Percentiles rank a stretch among this genome's conserved stretches.
phyloP scores from a whole-genome alignment of 345 rosid genomes.

The Clarkia xantiana region DNA sequence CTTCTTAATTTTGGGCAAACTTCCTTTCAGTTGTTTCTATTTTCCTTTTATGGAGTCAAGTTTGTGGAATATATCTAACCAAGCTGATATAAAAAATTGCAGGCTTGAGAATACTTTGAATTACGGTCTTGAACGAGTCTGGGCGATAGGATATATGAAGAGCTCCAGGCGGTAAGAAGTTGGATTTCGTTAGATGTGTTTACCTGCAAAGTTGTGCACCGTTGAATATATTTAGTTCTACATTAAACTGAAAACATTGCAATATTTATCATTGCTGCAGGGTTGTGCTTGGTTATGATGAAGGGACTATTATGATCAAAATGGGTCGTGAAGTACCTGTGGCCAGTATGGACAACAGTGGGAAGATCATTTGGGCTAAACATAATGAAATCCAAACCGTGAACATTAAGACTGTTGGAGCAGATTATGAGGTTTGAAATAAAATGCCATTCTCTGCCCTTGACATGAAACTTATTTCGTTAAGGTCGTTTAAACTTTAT shows the following conservation, averaged over 20 bases:
- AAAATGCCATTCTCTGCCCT: neutral
- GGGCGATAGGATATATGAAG: conserved; percentile 85
- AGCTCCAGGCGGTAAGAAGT: conserved; percentile 65
- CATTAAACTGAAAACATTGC: too few species aligned
- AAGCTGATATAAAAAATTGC: conserved; percentile 7
- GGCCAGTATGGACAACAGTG: conserved; percentile 98
- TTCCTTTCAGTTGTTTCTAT: neutral
- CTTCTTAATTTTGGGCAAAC: too few species aligned
- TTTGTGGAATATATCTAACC: conserved; percentile 3
- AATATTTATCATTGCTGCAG: conserved; percentile 36
- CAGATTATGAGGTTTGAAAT: conserved; percentile 74
- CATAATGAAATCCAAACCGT: conserved; percentile 99
- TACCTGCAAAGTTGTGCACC: neutral
- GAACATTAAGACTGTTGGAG: conserved; percentile 91
- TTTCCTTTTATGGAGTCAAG: neutral
- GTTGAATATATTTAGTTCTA: neutral
- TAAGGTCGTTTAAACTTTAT: conserved; percentile 9
- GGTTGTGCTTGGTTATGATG: conserved; percentile 96
- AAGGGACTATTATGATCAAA: conserved; percentile 99
- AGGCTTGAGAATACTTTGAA: conserved; percentile 87
- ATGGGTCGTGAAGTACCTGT: conserved; percentile 96
- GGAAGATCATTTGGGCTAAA: conserved; percentile 99
- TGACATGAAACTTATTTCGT: neutral
- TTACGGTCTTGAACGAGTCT: conserved; percentile 95
- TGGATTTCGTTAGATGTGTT: neutral